Evolutionary conservation across 441 rosid species (phyloP).

Genomic region (Theobroma grandiflorum): DNA sequence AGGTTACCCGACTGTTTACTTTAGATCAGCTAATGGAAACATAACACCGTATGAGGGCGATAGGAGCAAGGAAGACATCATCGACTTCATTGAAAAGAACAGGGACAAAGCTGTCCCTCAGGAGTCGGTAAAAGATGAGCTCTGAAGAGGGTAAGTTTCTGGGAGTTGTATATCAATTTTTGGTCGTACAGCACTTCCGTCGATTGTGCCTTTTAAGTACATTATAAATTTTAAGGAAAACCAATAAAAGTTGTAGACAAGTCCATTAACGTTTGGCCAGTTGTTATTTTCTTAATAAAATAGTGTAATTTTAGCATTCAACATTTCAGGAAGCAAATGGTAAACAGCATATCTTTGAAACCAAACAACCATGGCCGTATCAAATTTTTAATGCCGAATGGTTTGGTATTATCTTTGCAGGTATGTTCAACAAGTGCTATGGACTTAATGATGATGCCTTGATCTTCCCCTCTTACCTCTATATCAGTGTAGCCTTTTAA

Average conservation of each 20-base stretch:
- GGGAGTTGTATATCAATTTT: neutral
- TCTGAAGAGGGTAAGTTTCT: constrained; percentile 37
- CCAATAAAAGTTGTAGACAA: neutral
- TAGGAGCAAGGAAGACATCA: constrained; percentile 83
- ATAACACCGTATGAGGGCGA: constrained; percentile 65
- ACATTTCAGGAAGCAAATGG: neutral
- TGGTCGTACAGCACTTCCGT: neutral
- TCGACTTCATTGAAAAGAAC: constrained; percentile 84
- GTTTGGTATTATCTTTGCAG: neutral
- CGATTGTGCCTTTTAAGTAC: neutral
- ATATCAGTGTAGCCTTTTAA: neutral
- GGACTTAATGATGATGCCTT: neutral
- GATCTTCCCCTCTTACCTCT: neutral
- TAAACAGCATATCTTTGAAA: neutral
- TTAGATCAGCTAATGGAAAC: constrained; percentile 76
- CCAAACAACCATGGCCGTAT: too few relatives aligned
- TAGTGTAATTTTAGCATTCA: neutral
- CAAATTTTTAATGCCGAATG: too few relatives aligned
- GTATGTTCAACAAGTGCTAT: neutral
- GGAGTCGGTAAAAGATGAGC: constrained; percentile 58
- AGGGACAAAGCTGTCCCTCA: constrained; percentile 51
- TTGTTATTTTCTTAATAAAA: neutral
- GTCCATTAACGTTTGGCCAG: neutral
- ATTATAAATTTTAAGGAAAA: too few relatives aligned
- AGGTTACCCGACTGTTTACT: constrained; percentile 88